These are phyloP conservation scores for Sextonia rubra DNA, from an alignment of 164 flowering plant species.

Conservation along the genomic window DNA sequence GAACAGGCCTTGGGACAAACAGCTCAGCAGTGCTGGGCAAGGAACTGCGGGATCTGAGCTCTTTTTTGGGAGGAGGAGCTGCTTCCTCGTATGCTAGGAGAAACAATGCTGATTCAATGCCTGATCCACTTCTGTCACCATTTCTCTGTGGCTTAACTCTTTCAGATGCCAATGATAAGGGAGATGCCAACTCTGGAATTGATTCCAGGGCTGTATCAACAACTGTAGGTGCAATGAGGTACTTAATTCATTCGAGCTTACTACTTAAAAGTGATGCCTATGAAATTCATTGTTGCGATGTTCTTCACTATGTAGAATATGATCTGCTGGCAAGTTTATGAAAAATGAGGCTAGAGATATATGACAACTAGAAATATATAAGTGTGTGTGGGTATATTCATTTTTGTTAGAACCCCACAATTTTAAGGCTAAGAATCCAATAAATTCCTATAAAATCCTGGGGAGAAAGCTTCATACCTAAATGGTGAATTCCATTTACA, in stretches of 20 bases:
- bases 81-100: slow-evolving; percentile 26
- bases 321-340: background rate
- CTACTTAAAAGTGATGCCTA: background rate
- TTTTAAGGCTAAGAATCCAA: too few species aligned
- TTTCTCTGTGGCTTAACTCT: slow-evolving; percentile 39
- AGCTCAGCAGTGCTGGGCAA: slow-evolving; percentile 34
- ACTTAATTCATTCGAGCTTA: background rate
- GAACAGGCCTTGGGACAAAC: slow-evolving; percentile 41
- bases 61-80: slow-evolving; percentile 34
- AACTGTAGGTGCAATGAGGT: slow-evolving; percentile 36
- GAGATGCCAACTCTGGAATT: slow-evolving; percentile 21
- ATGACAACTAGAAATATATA: background rate
- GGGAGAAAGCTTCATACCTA: too few species aligned
- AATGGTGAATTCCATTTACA: too few species aligned
- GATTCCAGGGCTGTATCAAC: slow-evolving; percentile 7
- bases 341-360: background rate
- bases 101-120: slow-evolving; percentile 30
- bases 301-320: background rate
- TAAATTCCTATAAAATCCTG: too few species aligned
- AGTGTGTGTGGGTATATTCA: too few species aligned
- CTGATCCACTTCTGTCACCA: slow-evolving; percentile 71
- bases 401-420: too few species aligned
- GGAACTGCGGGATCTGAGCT: slow-evolving; percentile 40
- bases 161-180: slow-evolving; percentile 22
- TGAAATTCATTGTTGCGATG: background rate